These are phyloP conservation scores for Phaeodactylum tricornutum DNA, from an alignment of 108 stramenopile genomes.

Conservation along the genomic window DNA sequence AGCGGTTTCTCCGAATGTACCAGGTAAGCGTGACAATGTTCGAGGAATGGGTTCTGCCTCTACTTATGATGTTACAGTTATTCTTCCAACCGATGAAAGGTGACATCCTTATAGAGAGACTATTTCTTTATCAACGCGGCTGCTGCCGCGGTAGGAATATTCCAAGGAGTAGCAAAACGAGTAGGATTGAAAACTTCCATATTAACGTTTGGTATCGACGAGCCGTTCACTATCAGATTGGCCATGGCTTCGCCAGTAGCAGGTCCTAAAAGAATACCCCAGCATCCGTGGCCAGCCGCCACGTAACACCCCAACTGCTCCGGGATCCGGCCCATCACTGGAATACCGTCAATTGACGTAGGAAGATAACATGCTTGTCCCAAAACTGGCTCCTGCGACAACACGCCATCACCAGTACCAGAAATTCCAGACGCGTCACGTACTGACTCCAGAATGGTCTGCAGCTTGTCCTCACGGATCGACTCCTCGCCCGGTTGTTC, in stretches of 20 bases:
- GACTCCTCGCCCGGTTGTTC: slow-evolving; percentile 44
- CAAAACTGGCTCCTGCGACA: slow-evolving; percentile 2
- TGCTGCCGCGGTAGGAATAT: no score
- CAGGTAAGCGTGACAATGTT: no score
- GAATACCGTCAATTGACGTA: slow-evolving; percentile 54
- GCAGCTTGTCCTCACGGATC: slow-evolving; percentile 22
- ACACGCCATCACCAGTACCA: slow-evolving; percentile 3
- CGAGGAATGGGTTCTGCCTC: no score
- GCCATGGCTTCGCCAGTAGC: slow-evolving; percentile 72
- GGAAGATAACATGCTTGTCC: slow-evolving; percentile 50
- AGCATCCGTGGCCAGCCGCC: slow-evolving; percentile 76
- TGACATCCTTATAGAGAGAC: no score
- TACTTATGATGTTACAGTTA: no score
- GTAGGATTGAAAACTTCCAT: background rate
- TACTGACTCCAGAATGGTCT: slow-evolving; percentile 16
- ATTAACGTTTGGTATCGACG: background rate
- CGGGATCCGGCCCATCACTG: slow-evolving; percentile 63
- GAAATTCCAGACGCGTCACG: slow-evolving; percentile 12
- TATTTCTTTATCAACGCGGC: no score
- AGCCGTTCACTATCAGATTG: slow-evolving; percentile 56
- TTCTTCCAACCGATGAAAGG: no score
- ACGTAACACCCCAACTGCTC: slow-evolving; percentile 34
- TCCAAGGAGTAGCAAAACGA: background rate
- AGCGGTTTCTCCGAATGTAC: no score
- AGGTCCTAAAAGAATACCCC: slow-evolving; percentile 86